Evolutionary conservation across 1,139 yeast genomes (phyloP).

Genomic region (Arxiozyma telluris): DNA sequence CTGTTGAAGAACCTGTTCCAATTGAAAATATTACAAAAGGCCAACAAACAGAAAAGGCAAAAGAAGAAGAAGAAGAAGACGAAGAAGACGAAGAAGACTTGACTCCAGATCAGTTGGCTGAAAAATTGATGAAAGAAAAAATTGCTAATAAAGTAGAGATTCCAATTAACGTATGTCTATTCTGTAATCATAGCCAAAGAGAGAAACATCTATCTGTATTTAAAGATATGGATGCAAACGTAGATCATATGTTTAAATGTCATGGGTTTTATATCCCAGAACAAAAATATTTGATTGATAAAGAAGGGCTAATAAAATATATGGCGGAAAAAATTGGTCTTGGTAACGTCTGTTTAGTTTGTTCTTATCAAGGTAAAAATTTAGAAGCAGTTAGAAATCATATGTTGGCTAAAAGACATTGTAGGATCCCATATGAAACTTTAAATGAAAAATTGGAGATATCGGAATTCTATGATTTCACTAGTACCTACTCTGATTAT

Average conservation of each 20-base stretch:
- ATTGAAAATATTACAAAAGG: background rate
- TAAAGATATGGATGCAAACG: constrained; percentile 48
- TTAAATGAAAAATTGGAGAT: constrained; percentile 82
- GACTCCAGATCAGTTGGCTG: constrained; percentile 42
- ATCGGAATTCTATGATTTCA: constrained; percentile 84
- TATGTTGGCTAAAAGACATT: constrained; percentile 80
- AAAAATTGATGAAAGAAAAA: constrained; percentile 47
- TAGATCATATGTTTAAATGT: constrained; percentile 61
- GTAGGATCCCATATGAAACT: constrained; percentile 79
- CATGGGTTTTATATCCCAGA: constrained; percentile 91
- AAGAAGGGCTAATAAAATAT: constrained; percentile 65
- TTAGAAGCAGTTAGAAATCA: constrained; percentile 88
- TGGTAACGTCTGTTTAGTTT: constrained; percentile 81
- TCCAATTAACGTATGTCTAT: constrained; percentile 66
- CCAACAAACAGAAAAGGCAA: constrained; percentile 30
- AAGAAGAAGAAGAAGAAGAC: constrained; percentile 13
- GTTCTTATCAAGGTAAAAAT: constrained; percentile 78
- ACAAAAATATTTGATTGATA: constrained; percentile 55
- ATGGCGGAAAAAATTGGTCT: constrained; percentile 86
- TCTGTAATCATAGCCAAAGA: constrained; percentile 44
- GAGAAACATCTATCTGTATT: constrained; percentile 17
- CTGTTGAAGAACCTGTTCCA: background rate
- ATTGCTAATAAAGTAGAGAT: constrained; percentile 56
- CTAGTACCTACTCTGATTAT: constrained; percentile 44
- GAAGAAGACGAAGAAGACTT: constrained; percentile 23